Percentiles rank a stretch among this genome's conserved stretches.
phyloP scores from a whole-genome alignment of 2,329 filamentous ascomycete species.

The Periconia digitata region DNA sequence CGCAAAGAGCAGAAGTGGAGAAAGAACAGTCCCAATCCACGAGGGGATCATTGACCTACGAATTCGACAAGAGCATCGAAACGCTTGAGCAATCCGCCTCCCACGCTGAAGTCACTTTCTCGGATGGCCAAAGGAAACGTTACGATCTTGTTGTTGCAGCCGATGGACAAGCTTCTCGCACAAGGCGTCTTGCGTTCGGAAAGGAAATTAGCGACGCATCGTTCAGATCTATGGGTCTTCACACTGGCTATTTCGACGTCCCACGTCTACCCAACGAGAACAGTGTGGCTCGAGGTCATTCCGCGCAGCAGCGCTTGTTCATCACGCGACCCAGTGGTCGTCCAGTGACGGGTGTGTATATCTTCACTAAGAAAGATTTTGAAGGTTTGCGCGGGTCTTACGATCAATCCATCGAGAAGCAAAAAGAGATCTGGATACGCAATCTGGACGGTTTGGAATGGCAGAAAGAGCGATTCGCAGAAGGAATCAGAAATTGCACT shows the following conservation, averaged over 20 bases:
- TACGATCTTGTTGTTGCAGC: slow-evolving; percentile 59
- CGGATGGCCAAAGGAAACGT: slow-evolving; percentile 43
- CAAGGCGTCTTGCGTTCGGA: slow-evolving; percentile 19
- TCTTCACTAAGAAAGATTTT: slow-evolving; percentile 30
- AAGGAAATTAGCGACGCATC: slow-evolving; percentile 10
- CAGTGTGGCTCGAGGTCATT: slow-evolving; percentile 38
- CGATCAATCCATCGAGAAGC: slow-evolving; percentile 16
- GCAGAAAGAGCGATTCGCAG: slow-evolving; percentile 46
- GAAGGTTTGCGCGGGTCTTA: slow-evolving; percentile 25
- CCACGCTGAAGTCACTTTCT: slow-evolving; percentile 45
- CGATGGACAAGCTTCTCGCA: slow-evolving; percentile 56
- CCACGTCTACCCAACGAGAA: slow-evolving; percentile 34
- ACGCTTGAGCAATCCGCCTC: slow-evolving; percentile 33
- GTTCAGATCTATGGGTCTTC: slow-evolving; percentile 19
- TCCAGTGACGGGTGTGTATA: slow-evolving; percentile 42
- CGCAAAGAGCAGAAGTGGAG: slow-evolving; percentile 35
- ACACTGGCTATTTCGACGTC: slow-evolving; percentile 42
- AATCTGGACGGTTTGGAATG: slow-evolving; percentile 49
- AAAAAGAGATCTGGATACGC: slow-evolving; percentile 46
- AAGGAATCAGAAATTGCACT: slow-evolving; percentile 38
- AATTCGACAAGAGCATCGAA: slow-evolving; percentile 26
- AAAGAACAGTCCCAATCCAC: slow-evolving; percentile 13
- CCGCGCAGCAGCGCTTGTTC: slow-evolving; percentile 40
- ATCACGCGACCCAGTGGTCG: slow-evolving; percentile 46
- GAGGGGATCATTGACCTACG: slow-evolving; percentile 27